phyloP scores from a whole-genome alignment of 2,329 filamentous ascomycete genomes.

The Nemania abortiva region DNA sequence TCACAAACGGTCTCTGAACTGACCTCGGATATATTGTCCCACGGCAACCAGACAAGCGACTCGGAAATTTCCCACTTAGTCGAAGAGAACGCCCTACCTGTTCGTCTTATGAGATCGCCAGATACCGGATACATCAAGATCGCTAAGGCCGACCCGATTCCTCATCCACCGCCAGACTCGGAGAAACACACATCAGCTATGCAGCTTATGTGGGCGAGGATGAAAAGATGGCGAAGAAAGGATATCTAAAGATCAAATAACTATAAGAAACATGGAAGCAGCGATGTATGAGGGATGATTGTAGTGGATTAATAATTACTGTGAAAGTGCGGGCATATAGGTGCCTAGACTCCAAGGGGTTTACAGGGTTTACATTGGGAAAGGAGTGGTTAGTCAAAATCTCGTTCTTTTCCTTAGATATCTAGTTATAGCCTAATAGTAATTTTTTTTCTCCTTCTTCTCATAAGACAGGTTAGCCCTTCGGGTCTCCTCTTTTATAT shows the following conservation, averaged over 20 bases:
- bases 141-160: not conserved
- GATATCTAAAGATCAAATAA: not conserved
- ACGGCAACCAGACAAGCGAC: constrained; percentile 1
- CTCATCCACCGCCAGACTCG: not conserved
- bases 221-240: not conserved
- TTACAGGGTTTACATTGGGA: no score
- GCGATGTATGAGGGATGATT: no score
- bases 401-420: no score
- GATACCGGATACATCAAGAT: constrained; percentile 3
- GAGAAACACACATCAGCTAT: not conserved
- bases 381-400: no score
- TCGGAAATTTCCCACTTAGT: not conserved
- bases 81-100: not conserved
- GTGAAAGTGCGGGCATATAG: no score
- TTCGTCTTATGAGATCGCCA: not conserved
- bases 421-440: no score
- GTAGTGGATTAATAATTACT: no score
- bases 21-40: not conserved
- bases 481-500: no score
- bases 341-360: no score
- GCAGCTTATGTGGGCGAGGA: not conserved
- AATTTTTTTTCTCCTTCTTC: no score
- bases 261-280: no score
- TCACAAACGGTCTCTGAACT: constrained; percentile 12
- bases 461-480: no score